Evolutionary conservation across 345 rosid genomes (phyloP).

Genomic region (Salix viminalis): DNA sequence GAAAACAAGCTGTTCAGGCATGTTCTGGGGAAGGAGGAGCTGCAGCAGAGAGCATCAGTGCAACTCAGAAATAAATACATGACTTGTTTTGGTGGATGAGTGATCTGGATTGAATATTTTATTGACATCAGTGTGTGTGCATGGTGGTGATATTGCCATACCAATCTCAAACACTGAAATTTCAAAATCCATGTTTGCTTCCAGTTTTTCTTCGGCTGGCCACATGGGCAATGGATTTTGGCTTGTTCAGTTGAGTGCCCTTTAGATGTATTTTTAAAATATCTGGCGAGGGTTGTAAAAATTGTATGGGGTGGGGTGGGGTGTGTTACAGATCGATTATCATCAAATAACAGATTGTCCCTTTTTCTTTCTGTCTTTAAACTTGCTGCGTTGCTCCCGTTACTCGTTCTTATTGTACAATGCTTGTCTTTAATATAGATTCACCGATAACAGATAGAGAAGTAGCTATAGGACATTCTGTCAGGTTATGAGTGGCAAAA

Average conservation of each 20-base stretch:
- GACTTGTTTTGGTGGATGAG: conserved; percentile 15
- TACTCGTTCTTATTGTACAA: too few relatives aligned
- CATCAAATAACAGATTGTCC: conserved; percentile 1
- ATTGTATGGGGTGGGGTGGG: conserved; percentile 3
- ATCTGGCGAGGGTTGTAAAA: conserved; percentile 21
- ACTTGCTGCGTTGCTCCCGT: neutral
- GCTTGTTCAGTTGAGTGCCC: conserved; percentile 14
- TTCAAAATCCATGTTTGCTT: conserved; percentile 27
- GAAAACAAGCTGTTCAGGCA: conserved; percentile 81
- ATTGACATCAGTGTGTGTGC: neutral
- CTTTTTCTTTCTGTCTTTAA: neutral
- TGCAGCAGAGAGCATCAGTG: conserved; percentile 98
- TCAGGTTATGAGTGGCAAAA: neutral
- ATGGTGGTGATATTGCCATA: neutral
- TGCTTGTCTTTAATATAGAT: neutral
- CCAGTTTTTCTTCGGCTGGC: conserved; percentile 21
- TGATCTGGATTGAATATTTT: neutral
- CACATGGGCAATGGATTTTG: conserved; percentile 21
- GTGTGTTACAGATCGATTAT: neutral
- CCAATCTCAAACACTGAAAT: neutral
- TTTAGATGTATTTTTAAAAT: conserved; percentile 2
- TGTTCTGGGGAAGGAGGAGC: conserved; percentile 99
- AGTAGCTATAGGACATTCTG: neutral
- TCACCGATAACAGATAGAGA: neutral
- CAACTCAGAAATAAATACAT: conserved; percentile 93